Conservation (phyloP, 2,329 filamentous ascomycete species). For the Aspergillus sp. region DNA sequence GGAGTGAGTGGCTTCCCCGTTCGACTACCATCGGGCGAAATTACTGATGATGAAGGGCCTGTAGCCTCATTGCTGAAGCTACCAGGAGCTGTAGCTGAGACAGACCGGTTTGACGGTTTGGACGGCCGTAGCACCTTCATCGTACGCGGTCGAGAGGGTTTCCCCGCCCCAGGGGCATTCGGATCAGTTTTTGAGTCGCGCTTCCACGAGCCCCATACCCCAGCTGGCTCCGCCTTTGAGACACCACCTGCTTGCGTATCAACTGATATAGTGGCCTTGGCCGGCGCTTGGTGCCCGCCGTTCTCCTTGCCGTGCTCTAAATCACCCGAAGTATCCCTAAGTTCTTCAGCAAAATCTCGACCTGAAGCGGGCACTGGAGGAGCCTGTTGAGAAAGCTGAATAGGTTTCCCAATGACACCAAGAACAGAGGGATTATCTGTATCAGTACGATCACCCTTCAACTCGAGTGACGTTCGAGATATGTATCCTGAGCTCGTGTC, state of each 20-base stretch:
- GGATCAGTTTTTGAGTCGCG: conserved; percentile 40
- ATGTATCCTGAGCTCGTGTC: conserved; percentile 9
- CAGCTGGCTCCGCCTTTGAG: conserved; percentile 43
- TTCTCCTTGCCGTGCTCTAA: conserved; percentile 9
- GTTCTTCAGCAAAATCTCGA: conserved; percentile 24
- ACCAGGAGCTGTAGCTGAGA: conserved; percentile 22
- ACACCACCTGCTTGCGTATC: conserved; percentile 29
- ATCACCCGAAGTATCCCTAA: conserved; percentile 17
- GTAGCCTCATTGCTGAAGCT: conserved; percentile 13
- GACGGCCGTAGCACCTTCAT: conserved; percentile 90
- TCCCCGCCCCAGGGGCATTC: conserved; percentile 55
- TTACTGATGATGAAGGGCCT: conserved; percentile 16
- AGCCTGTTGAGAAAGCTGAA: conserved; percentile 23
- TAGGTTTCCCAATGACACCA: conserved; percentile 35
- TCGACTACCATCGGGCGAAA: conserved; percentile 28
- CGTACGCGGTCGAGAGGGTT: conserved; percentile 60
- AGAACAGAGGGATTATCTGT: conserved; percentile 25
- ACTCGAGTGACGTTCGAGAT: conserved; percentile 4
- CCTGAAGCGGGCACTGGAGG: conserved; percentile 27
- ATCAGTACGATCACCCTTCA: conserved; percentile 7
- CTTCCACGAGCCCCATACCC: conserved; percentile 72
- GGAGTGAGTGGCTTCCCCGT: conserved; percentile 56
- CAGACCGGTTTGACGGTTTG: conserved; percentile 55
- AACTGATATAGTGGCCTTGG: conserved; percentile 27
- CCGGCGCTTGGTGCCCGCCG: conserved; percentile 13